These are phyloP conservation scores for Claviceps sp. DNA, from an alignment of 2,329 filamentous ascomycete genomes.

Conservation along the genomic window DNA sequence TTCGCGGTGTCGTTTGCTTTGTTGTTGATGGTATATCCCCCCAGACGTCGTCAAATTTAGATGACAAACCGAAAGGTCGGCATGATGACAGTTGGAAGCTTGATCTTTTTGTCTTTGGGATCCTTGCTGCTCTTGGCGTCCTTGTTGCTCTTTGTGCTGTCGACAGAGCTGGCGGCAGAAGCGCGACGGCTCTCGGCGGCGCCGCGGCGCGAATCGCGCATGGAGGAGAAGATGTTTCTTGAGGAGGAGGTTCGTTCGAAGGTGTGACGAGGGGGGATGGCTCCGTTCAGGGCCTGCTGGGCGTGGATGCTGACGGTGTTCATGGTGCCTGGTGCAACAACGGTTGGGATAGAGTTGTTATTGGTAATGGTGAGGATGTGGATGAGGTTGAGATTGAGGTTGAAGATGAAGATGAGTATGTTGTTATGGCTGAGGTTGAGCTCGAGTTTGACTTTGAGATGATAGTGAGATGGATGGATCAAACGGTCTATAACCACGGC, in stretches of 20 bases:
- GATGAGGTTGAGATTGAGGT: no score
- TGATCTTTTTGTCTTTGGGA: conserved; percentile 3
- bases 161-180: neutral
- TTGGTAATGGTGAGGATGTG: neutral
- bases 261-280: neutral
- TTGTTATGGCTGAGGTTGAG: no score
- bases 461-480: no score
- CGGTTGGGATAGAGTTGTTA: neutral
- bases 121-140: conserved; percentile 1
- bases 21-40: neutral
- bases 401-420: no score
- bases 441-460: no score
- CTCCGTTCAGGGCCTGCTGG: neutral
- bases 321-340: neutral
- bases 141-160: neutral
- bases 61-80: conserved; percentile 6
- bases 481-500: no score
- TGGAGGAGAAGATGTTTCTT: conserved; percentile 1
- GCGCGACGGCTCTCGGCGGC: neutral
- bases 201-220: conserved; percentile 1
- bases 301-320: neutral
- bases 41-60: neutral
- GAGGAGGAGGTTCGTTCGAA: neutral
- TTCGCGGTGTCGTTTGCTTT: neutral
- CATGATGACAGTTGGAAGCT: neutral